These are phyloP conservation scores for Anisogramma anomala DNA, from an alignment of 2,329 filamentous ascomycete species.

Conservation along the genomic window DNA sequence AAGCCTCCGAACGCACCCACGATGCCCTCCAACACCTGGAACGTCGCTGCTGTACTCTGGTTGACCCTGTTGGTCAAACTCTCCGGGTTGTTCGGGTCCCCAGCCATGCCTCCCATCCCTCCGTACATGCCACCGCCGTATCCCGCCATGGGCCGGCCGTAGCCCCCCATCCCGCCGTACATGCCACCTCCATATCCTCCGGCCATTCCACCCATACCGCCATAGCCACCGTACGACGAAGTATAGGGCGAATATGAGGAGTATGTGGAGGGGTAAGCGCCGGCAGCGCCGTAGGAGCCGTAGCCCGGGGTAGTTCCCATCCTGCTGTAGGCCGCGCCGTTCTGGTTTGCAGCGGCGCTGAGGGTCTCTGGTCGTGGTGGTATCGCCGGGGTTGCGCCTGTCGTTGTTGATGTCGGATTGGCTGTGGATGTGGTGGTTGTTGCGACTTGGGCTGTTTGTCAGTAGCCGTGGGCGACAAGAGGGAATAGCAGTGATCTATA, in stretches of 20 bases:
- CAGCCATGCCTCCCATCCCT: conserved; percentile 30
- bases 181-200: conserved; percentile 29
- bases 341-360: conserved; percentile 71
- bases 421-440: conserved; percentile 28
- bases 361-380: conserved; percentile 74
- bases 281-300: conserved; percentile 27
- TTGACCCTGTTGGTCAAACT: conserved; percentile 92
- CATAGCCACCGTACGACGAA: conserved; percentile 30
- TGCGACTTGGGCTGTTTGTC: conserved; percentile 4
- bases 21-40: conserved; percentile 96
- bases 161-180: conserved; percentile 36
- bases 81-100: conserved; percentile 74
- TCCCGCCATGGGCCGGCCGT: conserved; percentile 17
- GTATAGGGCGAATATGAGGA: conserved; percentile 35
- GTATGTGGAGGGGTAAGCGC: conserved; percentile 24
- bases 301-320: conserved; percentile 25
- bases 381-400: conserved; percentile 50
- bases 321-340: conserved; percentile 68
- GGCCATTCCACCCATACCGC: conserved; percentile 28
- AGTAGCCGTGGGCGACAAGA: background rate
- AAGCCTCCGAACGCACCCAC: conserved; percentile 96
- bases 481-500: conserved; percentile 26
- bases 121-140: conserved; percentile 32
- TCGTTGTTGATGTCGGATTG: conserved; percentile 29
- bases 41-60: conserved; percentile 90